These are phyloP conservation scores for Daldinia eschscholtzii DNA, from an alignment of 2,329 filamentous ascomycete genomes.

Conservation along the genomic window DNA sequence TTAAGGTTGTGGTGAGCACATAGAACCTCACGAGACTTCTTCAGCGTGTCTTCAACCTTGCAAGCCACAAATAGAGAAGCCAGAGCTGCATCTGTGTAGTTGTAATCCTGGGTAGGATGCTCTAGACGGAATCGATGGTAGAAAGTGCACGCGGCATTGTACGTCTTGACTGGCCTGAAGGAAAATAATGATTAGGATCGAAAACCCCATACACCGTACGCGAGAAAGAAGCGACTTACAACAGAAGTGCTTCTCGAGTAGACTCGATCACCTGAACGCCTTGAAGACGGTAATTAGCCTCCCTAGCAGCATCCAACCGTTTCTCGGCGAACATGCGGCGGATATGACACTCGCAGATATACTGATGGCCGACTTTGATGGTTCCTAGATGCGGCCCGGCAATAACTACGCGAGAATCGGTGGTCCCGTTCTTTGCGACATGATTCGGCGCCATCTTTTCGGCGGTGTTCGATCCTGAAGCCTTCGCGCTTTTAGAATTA, in stretches of 20 bases:
- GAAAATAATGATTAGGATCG: constrained; percentile 12
- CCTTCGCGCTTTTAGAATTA: not conserved
- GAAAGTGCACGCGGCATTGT: constrained; percentile 90
- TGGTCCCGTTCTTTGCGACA: constrained; percentile 33
- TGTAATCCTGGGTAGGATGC: constrained; percentile 88
- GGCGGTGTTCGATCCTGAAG: not conserved
- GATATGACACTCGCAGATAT: constrained; percentile 84
- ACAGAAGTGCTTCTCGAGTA: constrained; percentile 79
- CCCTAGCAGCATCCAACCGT: constrained; percentile 79
- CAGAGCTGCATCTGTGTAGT: constrained; percentile 86
- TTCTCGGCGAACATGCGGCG: constrained; percentile 77
- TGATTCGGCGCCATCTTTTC: constrained; percentile 38
- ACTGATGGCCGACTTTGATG: constrained; percentile 68
- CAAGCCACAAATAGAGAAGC: constrained; percentile 92
- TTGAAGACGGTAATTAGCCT: constrained; percentile 84
- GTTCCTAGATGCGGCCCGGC: constrained; percentile 46
- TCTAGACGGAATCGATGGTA: constrained; percentile 93
- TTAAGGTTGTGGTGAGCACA: constrained; percentile 92
- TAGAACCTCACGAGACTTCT: constrained; percentile 94
- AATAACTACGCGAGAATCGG: constrained; percentile 18
- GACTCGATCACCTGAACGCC: constrained; percentile 91
- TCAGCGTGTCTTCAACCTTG: constrained; percentile 97
- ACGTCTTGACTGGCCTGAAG: constrained; percentile 85
- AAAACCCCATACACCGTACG: not conserved
- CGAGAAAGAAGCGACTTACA: constrained; percentile 68